Evolutionary conservation across 345 rosid species (phyloP).

Genomic region (Toxicodendron radicans): DNA sequence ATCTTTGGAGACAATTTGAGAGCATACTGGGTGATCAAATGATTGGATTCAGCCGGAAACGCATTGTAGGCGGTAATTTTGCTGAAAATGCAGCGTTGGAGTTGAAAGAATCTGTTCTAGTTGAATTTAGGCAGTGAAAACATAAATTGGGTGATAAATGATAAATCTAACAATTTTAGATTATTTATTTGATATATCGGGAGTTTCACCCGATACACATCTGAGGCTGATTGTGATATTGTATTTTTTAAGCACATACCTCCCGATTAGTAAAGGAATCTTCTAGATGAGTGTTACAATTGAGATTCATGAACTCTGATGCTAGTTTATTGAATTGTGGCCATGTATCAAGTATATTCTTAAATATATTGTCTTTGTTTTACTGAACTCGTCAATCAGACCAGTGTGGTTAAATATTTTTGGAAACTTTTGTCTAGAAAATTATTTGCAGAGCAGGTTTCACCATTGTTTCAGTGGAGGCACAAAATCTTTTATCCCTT

Average conservation of each 20-base stretch:
- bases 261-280: neutral
- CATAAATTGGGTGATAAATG: neutral
- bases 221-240: slow-evolving; percentile 3
- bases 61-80: slow-evolving; percentile 5
- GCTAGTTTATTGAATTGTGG: neutral
- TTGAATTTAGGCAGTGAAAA: slow-evolving; percentile 10
- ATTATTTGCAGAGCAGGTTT: too few relatives aligned
- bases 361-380: too few relatives aligned
- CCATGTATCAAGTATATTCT: neutral
- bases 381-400: too few relatives aligned
- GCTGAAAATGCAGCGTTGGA: neutral
- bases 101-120: neutral
- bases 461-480: too few relatives aligned
- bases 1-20: slow-evolving; percentile 4
- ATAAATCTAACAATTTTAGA: slow-evolving; percentile 5
- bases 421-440: too few relatives aligned
- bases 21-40: slow-evolving; percentile 1
- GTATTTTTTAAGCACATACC: neutral
- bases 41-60: neutral
- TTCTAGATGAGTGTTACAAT: neutral
- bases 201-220: neutral
- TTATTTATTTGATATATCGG: neutral
- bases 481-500: too few relatives aligned
- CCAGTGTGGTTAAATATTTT: too few relatives aligned
- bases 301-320: neutral